A percentile compares a stretch with the other conserved stretches of the same genome.
These are phyloP conservation scores for Boletellus emodensis DNA, from an alignment of 768 basidiomycete genomes.

Conservation along the genomic window DNA sequence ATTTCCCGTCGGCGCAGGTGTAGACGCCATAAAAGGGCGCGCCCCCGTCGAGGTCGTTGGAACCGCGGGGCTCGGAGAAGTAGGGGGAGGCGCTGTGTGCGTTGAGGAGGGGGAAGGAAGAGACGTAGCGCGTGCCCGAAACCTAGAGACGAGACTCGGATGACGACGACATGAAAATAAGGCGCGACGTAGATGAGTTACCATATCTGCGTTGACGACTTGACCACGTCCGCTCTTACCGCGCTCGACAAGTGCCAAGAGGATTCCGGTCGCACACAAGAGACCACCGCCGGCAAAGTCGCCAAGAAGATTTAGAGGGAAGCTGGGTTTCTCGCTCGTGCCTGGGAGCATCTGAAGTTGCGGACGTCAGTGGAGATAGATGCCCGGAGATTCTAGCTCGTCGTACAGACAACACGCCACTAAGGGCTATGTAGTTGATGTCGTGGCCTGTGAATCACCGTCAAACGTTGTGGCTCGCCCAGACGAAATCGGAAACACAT, in stretches of 20 bases:
- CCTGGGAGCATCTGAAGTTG: constrained; percentile 62
- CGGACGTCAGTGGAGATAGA: background rate
- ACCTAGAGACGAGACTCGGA: constrained; percentile 43
- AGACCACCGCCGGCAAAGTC: constrained; percentile 84
- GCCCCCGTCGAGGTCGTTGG: constrained; percentile 68
- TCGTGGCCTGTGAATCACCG: constrained; percentile 57
- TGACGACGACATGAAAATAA: background rate
- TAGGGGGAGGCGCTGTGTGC: constrained; percentile 29
- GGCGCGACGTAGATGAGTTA: constrained; percentile 21
- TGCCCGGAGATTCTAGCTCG: background rate
- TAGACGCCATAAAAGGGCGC: constrained; percentile 78
- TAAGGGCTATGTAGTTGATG: constrained; percentile 79
- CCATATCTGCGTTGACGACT: constrained; percentile 76
- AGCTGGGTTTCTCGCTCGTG: constrained; percentile 54
- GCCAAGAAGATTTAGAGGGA: constrained; percentile 73
- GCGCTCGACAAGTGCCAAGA: constrained; percentile 72
- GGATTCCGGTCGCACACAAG: constrained; percentile 65
- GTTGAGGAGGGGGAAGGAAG: constrained; percentile 64
- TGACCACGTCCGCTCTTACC: constrained; percentile 64
- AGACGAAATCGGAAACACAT: constrained; percentile 13
- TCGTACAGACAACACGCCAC: constrained; percentile 65
- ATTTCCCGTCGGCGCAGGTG: constrained; percentile 64
- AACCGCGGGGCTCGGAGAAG: constrained; percentile 46
- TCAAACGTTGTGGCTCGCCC: background rate
- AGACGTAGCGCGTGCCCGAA: constrained; percentile 73